Evolutionary conservation across 768 basidiomycete species (phyloP).

Genomic region (Tulasnella calospora): DNA sequence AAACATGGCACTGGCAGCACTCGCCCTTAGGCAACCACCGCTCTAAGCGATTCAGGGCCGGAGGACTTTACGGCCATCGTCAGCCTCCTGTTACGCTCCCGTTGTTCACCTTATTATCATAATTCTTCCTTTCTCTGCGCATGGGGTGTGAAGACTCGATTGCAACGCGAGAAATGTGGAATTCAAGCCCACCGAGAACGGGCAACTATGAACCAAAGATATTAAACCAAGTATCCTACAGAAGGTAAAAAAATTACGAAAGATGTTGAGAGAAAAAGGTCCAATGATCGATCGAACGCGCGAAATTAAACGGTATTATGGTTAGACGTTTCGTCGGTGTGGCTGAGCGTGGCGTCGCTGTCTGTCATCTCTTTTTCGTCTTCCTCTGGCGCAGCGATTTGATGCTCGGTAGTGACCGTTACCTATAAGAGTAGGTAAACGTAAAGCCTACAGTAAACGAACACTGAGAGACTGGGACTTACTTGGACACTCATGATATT

Average conservation of each 20-base stretch:
- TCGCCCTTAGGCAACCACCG: neutral
- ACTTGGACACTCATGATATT: conserved; percentile 17
- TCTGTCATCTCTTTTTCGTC: neutral
- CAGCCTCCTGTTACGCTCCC: neutral
- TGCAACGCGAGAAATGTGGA: neutral
- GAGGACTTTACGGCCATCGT: neutral
- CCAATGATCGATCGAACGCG: neutral
- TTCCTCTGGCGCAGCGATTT: neutral
- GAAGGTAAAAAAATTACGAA: neutral
- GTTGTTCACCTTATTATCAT: neutral
- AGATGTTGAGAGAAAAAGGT: neutral
- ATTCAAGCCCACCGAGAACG: neutral
- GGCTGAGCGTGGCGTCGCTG: neutral
- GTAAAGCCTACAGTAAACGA: neutral
- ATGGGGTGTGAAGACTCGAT: neutral
- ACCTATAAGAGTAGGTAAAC: neutral
- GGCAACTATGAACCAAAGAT: neutral
- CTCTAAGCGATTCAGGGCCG: neutral
- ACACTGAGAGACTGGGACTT: neutral
- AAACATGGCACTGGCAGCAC: neutral
- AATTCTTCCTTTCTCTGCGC: neutral
- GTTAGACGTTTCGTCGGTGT: neutral
- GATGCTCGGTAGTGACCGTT: conserved; percentile 21
- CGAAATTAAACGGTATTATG: neutral
- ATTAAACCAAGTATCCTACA: neutral